Evolutionary conservation across 1,284 basidiomycete genomes (phyloP), one percentile per base, ranked within the genome.

Genomic region (Ganoderma boninense): DNA sequence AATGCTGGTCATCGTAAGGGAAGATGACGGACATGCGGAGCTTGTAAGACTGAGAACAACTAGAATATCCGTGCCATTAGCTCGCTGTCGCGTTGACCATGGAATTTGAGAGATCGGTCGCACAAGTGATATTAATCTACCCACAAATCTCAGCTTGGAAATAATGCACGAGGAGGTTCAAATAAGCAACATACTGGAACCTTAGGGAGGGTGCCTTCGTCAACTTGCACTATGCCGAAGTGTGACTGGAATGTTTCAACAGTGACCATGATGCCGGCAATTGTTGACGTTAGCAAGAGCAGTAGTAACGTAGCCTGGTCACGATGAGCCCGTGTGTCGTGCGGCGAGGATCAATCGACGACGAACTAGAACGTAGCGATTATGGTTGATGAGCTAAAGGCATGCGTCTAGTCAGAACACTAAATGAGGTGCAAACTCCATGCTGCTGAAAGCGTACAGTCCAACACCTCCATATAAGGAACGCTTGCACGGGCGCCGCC

Each of bases 401-500:
- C n/a, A 29, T n/a, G 16, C 40, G 49, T 26, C 7, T 2, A 23
- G 46, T 52, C 32, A 18, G 46, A 35, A 20, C 7, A 16, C 14
- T 14, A 20, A 14, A 57, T 18, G 4, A 35, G 62, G 16, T 38
- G 20, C 4, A 44, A 4, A 10, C 26, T 23, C 6, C 20, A 14
- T 18, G 35, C 20, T 16, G 5, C 1, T 42, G 23, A 7, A 38
- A 20, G 68, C 79, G 10, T 69, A 80, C 80, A 40, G 65, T 75
- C 77, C 78, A 80, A 71, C 80, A 81, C 23, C 80, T 71, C 77
- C 77, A 80, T 40, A 80, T 80, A 5, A 80, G 69, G 64, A 80
- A 81, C 0, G 73, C 73, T 70, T 81, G 80, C 2, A 81, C 77
- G 0, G 80, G 80, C 3, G 75, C 71, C 0, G 80, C 74, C 77